Percentiles rank a stretch among this genome's conserved stretches.
phyloP scores from a whole-genome alignment of 371 early-diverging fungal species.

The Mucor piriformis region DNA sequence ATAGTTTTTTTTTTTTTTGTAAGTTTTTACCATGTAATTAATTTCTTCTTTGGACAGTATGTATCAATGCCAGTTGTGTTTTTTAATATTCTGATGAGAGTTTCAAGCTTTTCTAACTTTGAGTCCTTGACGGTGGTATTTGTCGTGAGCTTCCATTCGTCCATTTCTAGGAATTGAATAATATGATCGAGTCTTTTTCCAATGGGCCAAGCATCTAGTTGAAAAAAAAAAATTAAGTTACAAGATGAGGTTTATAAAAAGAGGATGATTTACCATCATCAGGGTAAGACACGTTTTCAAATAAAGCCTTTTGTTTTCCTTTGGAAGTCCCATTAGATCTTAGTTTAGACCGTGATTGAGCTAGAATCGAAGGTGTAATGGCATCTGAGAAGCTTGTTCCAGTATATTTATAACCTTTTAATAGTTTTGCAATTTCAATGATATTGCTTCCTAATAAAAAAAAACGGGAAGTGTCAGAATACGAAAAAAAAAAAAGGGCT shows the following conservation, averaged over 20 bases:
- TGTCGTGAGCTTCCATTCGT: conserved; percentile 40
- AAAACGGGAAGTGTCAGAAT: neutral
- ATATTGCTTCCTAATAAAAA: conserved; percentile 28
- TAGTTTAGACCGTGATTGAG: conserved; percentile 37
- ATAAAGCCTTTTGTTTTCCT: conserved; percentile 40
- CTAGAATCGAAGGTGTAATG: conserved; percentile 31
- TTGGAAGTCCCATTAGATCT: conserved; percentile 39
- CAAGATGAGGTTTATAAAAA: neutral
- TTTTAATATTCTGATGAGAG: conserved; percentile 44
- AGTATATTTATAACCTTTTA: conserved; percentile 42
- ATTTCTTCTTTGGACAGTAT: conserved; percentile 36
- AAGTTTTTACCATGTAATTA: conserved; percentile 39
- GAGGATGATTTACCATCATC: conserved; percentile 53
- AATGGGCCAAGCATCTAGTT: conserved; percentile 43
- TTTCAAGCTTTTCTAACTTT: conserved; percentile 41
- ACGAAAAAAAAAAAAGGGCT: no score
- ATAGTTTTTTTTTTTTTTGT: neutral
- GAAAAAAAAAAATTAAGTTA: conserved; percentile 1
- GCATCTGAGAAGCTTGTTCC: conserved; percentile 39
- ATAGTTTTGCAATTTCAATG: conserved; percentile 33
- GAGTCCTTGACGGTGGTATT: conserved; percentile 36
- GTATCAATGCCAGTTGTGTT: conserved; percentile 45
- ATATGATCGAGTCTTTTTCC: conserved; percentile 40
- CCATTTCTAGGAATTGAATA: conserved; percentile 34
- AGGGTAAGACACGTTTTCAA: conserved; percentile 47